Conservation (phyloP, 257 asterid genomes). For the Dorcoceras hygrometricum region DNA sequence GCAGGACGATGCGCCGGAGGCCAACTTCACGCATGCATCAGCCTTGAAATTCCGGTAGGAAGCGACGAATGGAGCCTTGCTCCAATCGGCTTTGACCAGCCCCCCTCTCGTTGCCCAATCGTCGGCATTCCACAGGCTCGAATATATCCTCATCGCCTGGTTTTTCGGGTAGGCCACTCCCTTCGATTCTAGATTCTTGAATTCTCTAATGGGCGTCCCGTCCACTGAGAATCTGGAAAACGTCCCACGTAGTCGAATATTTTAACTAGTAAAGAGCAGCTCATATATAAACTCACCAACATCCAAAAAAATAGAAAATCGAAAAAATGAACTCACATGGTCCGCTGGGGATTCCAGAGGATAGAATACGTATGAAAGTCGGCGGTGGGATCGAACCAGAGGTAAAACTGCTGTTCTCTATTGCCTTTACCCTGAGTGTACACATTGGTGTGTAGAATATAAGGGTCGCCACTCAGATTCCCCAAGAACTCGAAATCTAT, state of each 20-base stretch:
- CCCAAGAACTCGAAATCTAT: slow-evolving; percentile 54
- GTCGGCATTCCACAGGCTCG: slow-evolving; percentile 51
- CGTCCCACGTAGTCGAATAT: too few relatives aligned
- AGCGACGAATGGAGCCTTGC: slow-evolving; percentile 41
- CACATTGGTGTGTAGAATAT: slow-evolving; percentile 45
- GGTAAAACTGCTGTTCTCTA: slow-evolving; percentile 47
- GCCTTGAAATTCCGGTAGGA: slow-evolving; percentile 36
- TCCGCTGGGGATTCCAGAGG: slow-evolving; percentile 45
- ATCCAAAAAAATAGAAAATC: too few relatives aligned
- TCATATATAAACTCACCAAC: too few relatives aligned
- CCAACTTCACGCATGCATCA: background rate
- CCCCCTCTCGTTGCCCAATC: too few relatives aligned
- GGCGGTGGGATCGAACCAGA: slow-evolving; percentile 52
- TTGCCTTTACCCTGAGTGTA: slow-evolving; percentile 41
- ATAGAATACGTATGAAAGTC: slow-evolving; percentile 50
- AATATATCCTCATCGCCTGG: slow-evolving; percentile 45
- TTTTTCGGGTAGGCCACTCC: slow-evolving; percentile 44
- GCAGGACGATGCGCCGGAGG: slow-evolving; percentile 10
- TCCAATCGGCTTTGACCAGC: slow-evolving; percentile 40
- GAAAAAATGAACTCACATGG: slow-evolving; percentile 30
- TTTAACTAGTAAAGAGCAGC: too few relatives aligned
- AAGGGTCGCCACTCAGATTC: slow-evolving; percentile 42
- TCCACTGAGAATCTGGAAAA: slow-evolving; percentile 39
- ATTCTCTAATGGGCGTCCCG: slow-evolving; percentile 40
- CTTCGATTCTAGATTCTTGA: slow-evolving; percentile 35